Evolutionary conservation across 345 rosid species (phyloP).

Genomic region (Jatropha curcas): DNA sequence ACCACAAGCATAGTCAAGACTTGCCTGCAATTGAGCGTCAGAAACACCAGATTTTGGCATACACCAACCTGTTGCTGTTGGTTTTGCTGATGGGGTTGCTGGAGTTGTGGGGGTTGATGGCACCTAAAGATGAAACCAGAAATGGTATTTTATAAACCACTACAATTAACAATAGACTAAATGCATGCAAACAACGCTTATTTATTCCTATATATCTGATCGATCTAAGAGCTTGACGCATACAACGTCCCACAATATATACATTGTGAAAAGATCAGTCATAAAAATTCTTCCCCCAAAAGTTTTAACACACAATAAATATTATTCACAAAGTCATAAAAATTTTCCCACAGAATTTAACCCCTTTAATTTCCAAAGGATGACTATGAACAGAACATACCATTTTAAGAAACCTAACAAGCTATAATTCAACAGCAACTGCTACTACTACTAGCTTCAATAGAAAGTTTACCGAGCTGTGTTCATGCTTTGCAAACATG

Average conservation of each 20-base stretch:
- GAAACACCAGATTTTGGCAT: conserved; percentile 55
- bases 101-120: conserved; percentile 24
- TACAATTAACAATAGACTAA: not conserved
- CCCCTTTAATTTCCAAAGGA: not conserved
- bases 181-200: not conserved
- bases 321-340: not conserved
- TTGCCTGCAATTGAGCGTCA: conserved; percentile 59
- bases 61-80: conserved; percentile 46
- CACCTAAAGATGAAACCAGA: conserved; percentile 1
- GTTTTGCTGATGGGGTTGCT: conserved; percentile 16
- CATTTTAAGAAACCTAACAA: too few relatives aligned
- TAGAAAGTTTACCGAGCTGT: not conserved
- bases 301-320: not conserved
- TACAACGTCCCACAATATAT: not conserved
- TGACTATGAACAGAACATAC: not conserved
- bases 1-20: conserved; percentile 80
- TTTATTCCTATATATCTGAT: not conserved
- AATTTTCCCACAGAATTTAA: not conserved
- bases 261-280: not conserved
- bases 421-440: not conserved
- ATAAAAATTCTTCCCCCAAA: too few relatives aligned
- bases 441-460: not conserved
- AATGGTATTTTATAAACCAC: not conserved
- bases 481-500: conserved; percentile 7
- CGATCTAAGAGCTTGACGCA: not conserved